phyloP scores from a whole-genome alignment of 768 basidiomycete genomes.

The Mycena maculata region DNA sequence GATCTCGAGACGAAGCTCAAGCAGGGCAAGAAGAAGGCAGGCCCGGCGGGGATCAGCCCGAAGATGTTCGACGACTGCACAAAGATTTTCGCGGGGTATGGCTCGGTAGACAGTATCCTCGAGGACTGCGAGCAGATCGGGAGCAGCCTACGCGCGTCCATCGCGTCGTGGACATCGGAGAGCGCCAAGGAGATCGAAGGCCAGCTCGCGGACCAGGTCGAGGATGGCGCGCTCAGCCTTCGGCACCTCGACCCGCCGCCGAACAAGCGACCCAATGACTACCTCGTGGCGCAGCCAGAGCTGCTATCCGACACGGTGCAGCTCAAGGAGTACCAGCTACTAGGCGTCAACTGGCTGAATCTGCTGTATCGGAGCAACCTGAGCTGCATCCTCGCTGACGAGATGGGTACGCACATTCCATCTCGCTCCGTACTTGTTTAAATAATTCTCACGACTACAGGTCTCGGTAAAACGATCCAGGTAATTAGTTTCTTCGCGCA shows the following conservation, averaged over 20 bases:
- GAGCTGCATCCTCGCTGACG: constrained; percentile 97
- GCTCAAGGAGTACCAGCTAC: constrained; percentile 96
- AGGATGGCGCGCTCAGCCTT: constrained; percentile 75
- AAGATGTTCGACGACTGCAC: constrained; percentile 93
- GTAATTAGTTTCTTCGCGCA: constrained; percentile 97
- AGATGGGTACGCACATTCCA: constrained; percentile 83
- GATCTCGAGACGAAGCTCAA: constrained; percentile 82
- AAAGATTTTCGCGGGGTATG: constrained; percentile 86
- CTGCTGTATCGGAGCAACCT: constrained; percentile 82
- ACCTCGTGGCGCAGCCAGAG: constrained; percentile 80
- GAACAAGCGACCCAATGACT: constrained; percentile 64
- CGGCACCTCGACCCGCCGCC: constrained; percentile 56
- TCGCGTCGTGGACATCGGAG: constrained; percentile 78
- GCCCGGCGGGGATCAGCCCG: constrained; percentile 85
- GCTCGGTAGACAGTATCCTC: constrained; percentile 88
- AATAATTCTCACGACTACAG: constrained; percentile 52
- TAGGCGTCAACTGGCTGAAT: constrained; percentile 98
- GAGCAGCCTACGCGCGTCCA: constrained; percentile 73
- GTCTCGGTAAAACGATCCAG: constrained; percentile 98
- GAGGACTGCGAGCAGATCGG: constrained; percentile 92
- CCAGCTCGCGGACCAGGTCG: constrained; percentile 49
- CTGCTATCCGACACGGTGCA: constrained; percentile 72
- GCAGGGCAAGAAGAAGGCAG: constrained; percentile 89
- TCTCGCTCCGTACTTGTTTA: constrained; percentile 11
- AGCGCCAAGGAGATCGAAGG: constrained; percentile 50